A percentile compares a stretch with the other conserved stretches of the same genome.
phyloP scores from a whole-genome alignment of 345 rosid genomes.

The Rubroshorea leprosula region DNA sequence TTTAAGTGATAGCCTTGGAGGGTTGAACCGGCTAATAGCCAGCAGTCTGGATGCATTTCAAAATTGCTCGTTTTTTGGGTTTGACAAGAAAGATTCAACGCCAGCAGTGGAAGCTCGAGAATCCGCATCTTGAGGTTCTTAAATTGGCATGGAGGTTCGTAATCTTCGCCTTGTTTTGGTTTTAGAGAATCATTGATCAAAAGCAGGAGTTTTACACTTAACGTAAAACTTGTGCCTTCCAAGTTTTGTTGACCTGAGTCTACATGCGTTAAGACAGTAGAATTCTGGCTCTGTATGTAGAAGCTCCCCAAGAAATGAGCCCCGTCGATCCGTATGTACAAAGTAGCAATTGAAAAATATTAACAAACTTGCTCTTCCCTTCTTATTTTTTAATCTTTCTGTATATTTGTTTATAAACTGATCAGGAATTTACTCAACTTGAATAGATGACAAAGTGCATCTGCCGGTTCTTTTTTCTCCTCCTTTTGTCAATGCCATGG shows the following conservation, averaged over 20 bases:
- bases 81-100: conserved; percentile 61
- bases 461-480: no score
- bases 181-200: not conserved
- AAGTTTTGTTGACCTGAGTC: no score
- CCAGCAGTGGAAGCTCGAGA: conserved; percentile 53
- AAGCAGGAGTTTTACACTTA: conserved; percentile 2
- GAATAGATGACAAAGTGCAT: not conserved
- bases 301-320: conserved; percentile 12
- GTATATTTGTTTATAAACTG: conserved; percentile 12
- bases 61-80: conserved; percentile 61
- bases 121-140: conserved; percentile 27
- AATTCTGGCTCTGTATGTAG: no score
- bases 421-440: not conserved
- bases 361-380: not conserved
- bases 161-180: not conserved
- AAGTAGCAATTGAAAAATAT: conserved; percentile 12
- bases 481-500: no score
- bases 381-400: not conserved
- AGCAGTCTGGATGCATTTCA: conserved; percentile 95
- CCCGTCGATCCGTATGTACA: conserved; percentile 20
- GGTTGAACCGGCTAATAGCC: conserved; percentile 81
- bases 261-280: no score
- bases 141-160: no score
- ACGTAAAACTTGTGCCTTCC: no score
- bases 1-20: conserved; percentile 72